Evolutionary conservation across 495 filamentous ascomycete species (phyloP).

Genomic region (Xylaria curta): DNA sequence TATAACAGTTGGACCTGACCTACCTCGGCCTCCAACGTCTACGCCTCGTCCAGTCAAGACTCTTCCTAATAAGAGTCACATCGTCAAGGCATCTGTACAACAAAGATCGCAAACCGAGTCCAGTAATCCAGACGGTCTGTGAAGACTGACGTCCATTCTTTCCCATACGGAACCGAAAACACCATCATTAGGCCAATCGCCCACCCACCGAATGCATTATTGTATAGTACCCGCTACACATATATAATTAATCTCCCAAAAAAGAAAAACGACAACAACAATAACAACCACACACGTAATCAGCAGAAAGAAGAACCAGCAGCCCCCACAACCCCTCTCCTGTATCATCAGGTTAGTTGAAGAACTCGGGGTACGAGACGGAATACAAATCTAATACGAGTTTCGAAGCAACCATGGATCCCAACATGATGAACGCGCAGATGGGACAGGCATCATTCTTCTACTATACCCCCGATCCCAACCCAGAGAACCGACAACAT

Average conservation of each 20-base stretch:
- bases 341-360: slow-evolving; percentile 27
- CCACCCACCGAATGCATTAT: slow-evolving; percentile 41
- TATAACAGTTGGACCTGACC: slow-evolving; percentile 26
- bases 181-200: slow-evolving; percentile 59
- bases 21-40: slow-evolving; percentile 29
- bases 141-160: slow-evolving; percentile 57
- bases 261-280: slow-evolving; percentile 40
- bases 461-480: slow-evolving; percentile 86
- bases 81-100: slow-evolving; percentile 49
- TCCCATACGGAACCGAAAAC: slow-evolving; percentile 51
- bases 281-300: slow-evolving; percentile 17
- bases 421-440: slow-evolving; percentile 56
- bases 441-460: slow-evolving; percentile 85
- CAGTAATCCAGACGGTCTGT: slow-evolving; percentile 47
- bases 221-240: slow-evolving; percentile 50
- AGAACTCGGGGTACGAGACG: slow-evolving; percentile 4
- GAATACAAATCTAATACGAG: slow-evolving; percentile 19
- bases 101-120: slow-evolving; percentile 49
- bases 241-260: slow-evolving; percentile 52
- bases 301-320: slow-evolving; percentile 24
- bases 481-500: slow-evolving; percentile 76
- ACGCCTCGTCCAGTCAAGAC: slow-evolving; percentile 34
- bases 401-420: slow-evolving; percentile 48
- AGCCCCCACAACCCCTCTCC: background rate
- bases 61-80: slow-evolving; percentile 33